Percentiles rank a stretch among this genome's conserved stretches.
Evolutionary conservation across 768 basidiomycete genomes (phyloP).

Genomic region (Hygrocybe punicea): DNA sequence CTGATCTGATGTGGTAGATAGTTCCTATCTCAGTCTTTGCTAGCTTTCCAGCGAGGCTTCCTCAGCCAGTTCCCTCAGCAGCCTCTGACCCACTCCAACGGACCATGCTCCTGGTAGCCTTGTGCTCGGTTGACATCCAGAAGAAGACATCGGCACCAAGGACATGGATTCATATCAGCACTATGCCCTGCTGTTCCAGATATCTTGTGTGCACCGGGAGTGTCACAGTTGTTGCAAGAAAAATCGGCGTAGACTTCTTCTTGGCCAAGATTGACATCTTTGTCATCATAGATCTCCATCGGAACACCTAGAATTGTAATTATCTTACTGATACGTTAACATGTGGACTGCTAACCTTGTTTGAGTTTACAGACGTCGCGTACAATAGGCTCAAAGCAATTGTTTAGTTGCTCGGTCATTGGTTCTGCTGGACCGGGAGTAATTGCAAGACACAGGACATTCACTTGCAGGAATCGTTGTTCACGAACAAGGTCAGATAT

Average conservation of each 20-base stretch:
- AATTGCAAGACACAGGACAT: slow-evolving; percentile 19
- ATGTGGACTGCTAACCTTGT: slow-evolving; percentile 15
- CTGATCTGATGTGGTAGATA: no score
- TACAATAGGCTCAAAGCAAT: slow-evolving; percentile 17
- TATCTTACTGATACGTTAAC: not conserved
- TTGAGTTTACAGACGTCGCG: slow-evolving; percentile 20
- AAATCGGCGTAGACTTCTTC: slow-evolving; percentile 23
- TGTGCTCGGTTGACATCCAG: slow-evolving; percentile 20
- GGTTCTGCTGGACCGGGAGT: slow-evolving; percentile 29
- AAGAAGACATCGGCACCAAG: slow-evolving; percentile 18
- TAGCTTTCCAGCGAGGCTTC: no score
- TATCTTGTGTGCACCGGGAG: slow-evolving; percentile 24
- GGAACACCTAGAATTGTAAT: slow-evolving; percentile 15
- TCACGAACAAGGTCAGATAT: no score
- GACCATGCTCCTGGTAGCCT: slow-evolving; percentile 7
- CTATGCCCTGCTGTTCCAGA: slow-evolving; percentile 24
- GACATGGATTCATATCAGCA: slow-evolving; percentile 25
- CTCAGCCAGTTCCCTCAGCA: no score
- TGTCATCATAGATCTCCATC: slow-evolving; percentile 23
- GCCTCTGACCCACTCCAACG: no score
- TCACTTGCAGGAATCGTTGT: no score
- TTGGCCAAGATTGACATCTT: not conserved
- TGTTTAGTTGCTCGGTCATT: slow-evolving; percentile 22
- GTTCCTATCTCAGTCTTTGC: no score
- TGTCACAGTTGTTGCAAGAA: slow-evolving; percentile 27